Evolutionary conservation across 2,329 filamentous ascomycete species (phyloP).

Genomic region (Colletotrichum ledebouriae): DNA sequence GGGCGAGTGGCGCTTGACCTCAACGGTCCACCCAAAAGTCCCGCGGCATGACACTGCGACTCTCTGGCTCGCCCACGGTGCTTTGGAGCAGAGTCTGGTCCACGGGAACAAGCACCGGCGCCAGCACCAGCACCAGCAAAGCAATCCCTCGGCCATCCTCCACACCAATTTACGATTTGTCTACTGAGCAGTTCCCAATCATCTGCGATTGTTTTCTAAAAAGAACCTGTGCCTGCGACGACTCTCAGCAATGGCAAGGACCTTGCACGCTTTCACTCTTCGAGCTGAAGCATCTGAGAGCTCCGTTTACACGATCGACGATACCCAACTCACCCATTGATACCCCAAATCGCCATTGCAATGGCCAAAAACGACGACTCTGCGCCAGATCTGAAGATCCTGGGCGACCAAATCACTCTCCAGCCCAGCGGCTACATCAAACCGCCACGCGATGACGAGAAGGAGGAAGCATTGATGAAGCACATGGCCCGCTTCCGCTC

Average conservation of each 20-base stretch:
- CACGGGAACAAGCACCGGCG: no score
- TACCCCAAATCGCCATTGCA: conserved; percentile 2
- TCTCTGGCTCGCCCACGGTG: not conserved
- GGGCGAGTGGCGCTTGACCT: conserved; percentile 33
- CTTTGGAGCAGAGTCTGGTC: not conserved
- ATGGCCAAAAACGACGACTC: conserved; percentile 57
- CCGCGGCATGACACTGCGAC: conserved; percentile 37
- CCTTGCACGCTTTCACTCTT: conserved; percentile 31
- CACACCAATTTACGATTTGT: not conserved
- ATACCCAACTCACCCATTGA: conserved; percentile 1
- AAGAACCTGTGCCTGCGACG: conserved; percentile 1
- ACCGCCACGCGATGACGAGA: conserved; percentile 61
- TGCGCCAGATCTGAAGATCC: conserved; percentile 82
- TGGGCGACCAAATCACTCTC: conserved; percentile 80
- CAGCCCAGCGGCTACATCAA: conserved; percentile 79
- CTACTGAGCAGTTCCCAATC: conserved; percentile 19
- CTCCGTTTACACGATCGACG: conserved; percentile 7
- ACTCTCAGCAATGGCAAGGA: conserved; percentile 36
- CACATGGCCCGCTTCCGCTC: conserved; percentile 89
- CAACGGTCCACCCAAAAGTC: conserved; percentile 32
- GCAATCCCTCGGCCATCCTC: not conserved
- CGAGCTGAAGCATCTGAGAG: conserved; percentile 22
- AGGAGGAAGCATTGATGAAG: conserved; percentile 80
- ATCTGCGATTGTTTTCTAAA: conserved; percentile 17
- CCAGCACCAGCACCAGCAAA: not conserved